Evolutionary conservation across 2,329 filamentous ascomycete species (phyloP).

Genomic region (Fusarium protoensiforme): DNA sequence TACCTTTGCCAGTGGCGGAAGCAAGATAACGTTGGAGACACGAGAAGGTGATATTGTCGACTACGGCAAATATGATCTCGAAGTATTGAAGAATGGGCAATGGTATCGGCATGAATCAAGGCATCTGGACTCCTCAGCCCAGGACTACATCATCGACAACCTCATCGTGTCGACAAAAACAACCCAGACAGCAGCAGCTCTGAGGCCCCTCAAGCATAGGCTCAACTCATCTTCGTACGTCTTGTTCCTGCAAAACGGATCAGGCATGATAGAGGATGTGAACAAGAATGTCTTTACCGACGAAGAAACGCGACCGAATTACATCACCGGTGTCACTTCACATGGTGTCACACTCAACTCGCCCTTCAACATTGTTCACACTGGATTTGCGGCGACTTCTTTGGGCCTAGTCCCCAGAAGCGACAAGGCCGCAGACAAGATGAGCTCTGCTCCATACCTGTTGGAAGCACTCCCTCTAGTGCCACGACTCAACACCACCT

Average conservation of each 20-base stretch:
- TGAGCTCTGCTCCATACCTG: background rate
- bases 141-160: background rate
- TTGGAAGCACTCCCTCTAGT: background rate
- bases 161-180: background rate
- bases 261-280: background rate
- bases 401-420: background rate
- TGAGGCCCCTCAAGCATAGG: background rate
- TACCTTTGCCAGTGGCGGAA: background rate
- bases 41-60: background rate
- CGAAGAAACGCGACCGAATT: background rate
- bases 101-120: background rate
- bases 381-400: background rate
- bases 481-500: background rate
- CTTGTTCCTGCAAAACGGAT: background rate
- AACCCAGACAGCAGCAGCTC: background rate
- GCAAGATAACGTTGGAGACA: background rate
- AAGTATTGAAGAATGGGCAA: background rate
- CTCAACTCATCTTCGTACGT: background rate
- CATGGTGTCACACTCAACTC: background rate
- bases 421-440: background rate
- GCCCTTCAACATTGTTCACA: background rate
- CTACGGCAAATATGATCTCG: background rate
- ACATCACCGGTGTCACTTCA: background rate
- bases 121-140: background rate
- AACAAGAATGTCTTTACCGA: background rate